Conservation (phyloP, 1,284 basidiomycete species). For the Malassezia yamatoensis region DNA sequence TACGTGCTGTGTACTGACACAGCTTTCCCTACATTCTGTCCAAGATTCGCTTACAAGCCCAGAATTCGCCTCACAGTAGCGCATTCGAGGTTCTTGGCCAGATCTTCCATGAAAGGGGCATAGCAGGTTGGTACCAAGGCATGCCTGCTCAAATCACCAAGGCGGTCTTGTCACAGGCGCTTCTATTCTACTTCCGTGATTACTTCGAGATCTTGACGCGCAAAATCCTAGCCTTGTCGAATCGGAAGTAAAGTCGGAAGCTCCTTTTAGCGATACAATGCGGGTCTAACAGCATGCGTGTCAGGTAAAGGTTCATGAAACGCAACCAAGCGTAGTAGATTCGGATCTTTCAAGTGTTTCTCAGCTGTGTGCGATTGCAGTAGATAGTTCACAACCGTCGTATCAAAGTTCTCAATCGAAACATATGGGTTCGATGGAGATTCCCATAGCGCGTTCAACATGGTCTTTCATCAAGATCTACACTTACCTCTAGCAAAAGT, state of each 20-base stretch:
- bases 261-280: background rate
- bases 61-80: conserved; percentile 54
- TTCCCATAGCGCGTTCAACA: conserved; percentile 15
- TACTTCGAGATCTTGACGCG: conserved; percentile 47
- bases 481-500: conserved; percentile 10
- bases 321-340: conserved; percentile 5
- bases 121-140: conserved; percentile 81
- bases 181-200: conserved; percentile 44
- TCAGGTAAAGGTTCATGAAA: conserved; percentile 16
- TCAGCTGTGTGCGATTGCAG: conserved; percentile 1
- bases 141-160: conserved; percentile 84
- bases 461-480: background rate
- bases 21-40: conserved; percentile 63
- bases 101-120: conserved; percentile 58
- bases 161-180: conserved; percentile 70
- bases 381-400: background rate
- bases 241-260: conserved; percentile 5
- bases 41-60: conserved; percentile 89
- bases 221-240: conserved; percentile 29
- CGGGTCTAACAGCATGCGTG: background rate
- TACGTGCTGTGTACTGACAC: background rate
- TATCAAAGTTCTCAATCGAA: background rate
- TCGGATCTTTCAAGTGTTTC: background rate
- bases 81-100: conserved; percentile 66
- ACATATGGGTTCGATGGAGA: conserved; percentile 9